Conservation (phyloP, 495 filamentous ascomycete genomes). For the Lophiostoma macrostomum region DNA sequence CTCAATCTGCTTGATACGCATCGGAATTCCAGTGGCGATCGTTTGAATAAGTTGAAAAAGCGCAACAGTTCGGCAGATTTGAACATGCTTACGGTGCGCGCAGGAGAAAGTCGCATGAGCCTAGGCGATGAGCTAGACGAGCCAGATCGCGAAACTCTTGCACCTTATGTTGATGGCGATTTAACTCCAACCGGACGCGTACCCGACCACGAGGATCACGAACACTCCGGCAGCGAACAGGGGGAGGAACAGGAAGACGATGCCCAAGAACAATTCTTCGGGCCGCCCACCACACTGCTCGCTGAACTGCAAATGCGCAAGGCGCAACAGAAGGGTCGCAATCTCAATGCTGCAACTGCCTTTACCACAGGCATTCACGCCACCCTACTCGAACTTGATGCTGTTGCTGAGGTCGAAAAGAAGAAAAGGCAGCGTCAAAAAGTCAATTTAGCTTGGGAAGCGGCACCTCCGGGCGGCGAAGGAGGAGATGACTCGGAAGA, state of each 20-base stretch:
- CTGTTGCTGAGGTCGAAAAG: conserved; percentile 82
- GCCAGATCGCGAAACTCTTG: conserved; percentile 5
- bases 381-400: conserved; percentile 88
- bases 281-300: conserved; percentile 81
- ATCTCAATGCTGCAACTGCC: conserved; percentile 60
- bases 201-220: conserved; percentile 8
- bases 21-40: conserved; percentile 34
- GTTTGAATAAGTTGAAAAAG: conserved; percentile 37
- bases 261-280: conserved; percentile 46
- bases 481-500: conserved; percentile 53
- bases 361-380: conserved; percentile 76
- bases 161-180: conserved; percentile 3
- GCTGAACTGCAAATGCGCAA: conserved; percentile 91
- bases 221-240: conserved; percentile 1
- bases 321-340: conserved; percentile 72
- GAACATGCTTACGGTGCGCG: conserved; percentile 28
- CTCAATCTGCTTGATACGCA: conserved; percentile 32
- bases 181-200: conserved; percentile 1
- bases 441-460: conserved; percentile 88
- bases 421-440: conserved; percentile 68
- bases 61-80: conserved; percentile 37
- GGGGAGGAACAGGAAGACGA: conserved; percentile 26
- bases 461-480: conserved; percentile 48
- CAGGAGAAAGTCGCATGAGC: conserved; percentile 26
- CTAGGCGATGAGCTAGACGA: conserved; percentile 24